These are phyloP conservation scores for Aspergillus saccharolyticus DNA, from an alignment of 495 filamentous ascomycete species.

Conservation along the genomic window DNA sequence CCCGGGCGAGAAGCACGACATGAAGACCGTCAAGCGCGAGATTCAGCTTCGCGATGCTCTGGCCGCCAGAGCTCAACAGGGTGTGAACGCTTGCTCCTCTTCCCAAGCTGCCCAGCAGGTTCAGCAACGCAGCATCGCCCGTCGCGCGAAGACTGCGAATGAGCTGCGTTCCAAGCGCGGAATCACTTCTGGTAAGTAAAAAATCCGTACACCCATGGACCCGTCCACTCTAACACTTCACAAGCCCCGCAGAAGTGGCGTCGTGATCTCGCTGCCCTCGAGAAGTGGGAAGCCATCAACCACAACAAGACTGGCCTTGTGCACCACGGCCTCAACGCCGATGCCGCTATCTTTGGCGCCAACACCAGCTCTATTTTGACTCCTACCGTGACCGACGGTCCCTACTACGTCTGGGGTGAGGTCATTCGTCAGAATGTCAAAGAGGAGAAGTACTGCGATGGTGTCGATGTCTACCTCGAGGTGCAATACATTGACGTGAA, in stretches of 20 bases:
- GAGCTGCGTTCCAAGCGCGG: conserved; percentile 46
- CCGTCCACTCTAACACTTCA: not conserved
- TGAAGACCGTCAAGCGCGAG: conserved; percentile 28
- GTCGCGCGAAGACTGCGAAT: conserved; percentile 33
- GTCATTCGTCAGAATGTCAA: conserved; percentile 41
- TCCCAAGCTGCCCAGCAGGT: conserved; percentile 24
- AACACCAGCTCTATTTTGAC: conserved; percentile 52
- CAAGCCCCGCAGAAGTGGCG: conserved; percentile 29
- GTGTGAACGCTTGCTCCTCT: conserved; percentile 25
- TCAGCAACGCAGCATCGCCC: conserved; percentile 31
- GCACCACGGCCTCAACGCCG: conserved; percentile 21
- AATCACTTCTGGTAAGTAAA: conserved; percentile 39
- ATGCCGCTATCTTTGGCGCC: conserved; percentile 44
- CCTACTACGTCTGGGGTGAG: conserved; percentile 52
- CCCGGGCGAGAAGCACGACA: conserved; percentile 36
- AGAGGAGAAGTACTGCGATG: conserved; percentile 37
- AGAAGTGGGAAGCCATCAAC: conserved; percentile 52
- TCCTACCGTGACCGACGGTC: conserved; percentile 49
- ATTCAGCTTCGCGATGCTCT: conserved; percentile 26
- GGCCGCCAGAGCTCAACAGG: conserved; percentile 24
- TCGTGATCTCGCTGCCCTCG: conserved; percentile 29
- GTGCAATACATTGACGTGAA: conserved; percentile 47
- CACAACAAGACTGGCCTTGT: conserved; percentile 31
- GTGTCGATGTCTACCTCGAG: conserved; percentile 42
- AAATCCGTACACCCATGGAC: not conserved